Percentiles rank a stretch among this genome's conserved stretches.
These are phyloP conservation scores for Beta lomatogona DNA, from an alignment of 179 eudicot genomes.

Conservation along the genomic window DNA sequence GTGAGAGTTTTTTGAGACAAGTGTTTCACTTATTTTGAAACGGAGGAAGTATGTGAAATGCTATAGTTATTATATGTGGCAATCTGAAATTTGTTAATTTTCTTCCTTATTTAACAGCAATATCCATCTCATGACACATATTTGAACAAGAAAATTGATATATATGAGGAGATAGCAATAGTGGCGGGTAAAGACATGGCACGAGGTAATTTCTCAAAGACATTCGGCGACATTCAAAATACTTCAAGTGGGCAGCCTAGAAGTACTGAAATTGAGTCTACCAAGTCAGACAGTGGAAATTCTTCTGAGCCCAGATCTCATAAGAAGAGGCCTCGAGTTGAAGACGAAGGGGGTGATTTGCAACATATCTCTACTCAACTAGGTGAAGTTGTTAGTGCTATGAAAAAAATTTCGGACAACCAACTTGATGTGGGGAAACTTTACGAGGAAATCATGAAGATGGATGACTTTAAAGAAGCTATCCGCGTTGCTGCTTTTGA, in stretches of 20 bases:
- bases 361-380: background rate
- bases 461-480: background rate
- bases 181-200: background rate
- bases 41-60: no score
- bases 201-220: background rate
- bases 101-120: background rate
- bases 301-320: background rate
- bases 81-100: background rate
- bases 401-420: background rate
- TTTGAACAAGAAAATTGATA: background rate
- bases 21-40: no score
- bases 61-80: background rate
- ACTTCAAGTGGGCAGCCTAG: background rate
- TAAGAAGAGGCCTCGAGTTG: background rate
- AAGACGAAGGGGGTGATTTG: background rate
- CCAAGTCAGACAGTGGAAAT: background rate
- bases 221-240: background rate
- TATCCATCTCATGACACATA: background rate
- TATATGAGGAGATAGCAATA: background rate
- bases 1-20: no score
- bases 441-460: background rate
- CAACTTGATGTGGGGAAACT: background rate
- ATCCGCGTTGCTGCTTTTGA: background rate
- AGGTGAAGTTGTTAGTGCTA: background rate
- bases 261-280: background rate